These are phyloP conservation scores for Sporothrix globosa DNA, from an alignment of 2,329 filamentous ascomycete species.

Conservation along the genomic window DNA sequence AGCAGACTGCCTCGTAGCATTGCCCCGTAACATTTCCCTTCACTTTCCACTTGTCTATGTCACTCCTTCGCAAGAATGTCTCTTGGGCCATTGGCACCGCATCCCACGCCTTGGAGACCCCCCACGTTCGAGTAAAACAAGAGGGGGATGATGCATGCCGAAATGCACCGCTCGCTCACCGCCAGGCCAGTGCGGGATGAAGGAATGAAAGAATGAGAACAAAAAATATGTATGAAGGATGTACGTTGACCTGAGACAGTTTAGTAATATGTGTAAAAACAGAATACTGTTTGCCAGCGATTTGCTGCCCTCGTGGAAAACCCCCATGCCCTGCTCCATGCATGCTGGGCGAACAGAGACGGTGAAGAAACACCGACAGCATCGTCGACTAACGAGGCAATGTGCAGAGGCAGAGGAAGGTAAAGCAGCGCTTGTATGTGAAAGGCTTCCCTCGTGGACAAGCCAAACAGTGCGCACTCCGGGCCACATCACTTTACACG, in stretches of 20 bases:
- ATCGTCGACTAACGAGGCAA: neutral
- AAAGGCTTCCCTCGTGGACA: too few species aligned
- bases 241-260: neutral
- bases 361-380: neutral
- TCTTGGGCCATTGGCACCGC: neutral
- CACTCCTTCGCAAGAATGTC: too few species aligned
- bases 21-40: too few species aligned
- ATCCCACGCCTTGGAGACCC: neutral
- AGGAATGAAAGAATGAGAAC: neutral
- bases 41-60: neutral
- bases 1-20: too few species aligned
- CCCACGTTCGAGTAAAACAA: neutral
- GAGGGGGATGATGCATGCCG: neutral
- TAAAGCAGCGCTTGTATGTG: too few species aligned
- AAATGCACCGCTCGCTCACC: constrained; percentile 2
- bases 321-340: neutral
- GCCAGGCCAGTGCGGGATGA: constrained; percentile 12
- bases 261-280: neutral
- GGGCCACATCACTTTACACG: neutral
- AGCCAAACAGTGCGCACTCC: too few species aligned
- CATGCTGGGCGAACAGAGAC: neutral
- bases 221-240: neutral
- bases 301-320: neutral
- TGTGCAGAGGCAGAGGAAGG: too few species aligned
- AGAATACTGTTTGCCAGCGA: neutral